These are phyloP conservation scores for Asterophora lycoperdoides DNA, from an alignment of 768 basidiomycete genomes.

Conservation along the genomic window DNA sequence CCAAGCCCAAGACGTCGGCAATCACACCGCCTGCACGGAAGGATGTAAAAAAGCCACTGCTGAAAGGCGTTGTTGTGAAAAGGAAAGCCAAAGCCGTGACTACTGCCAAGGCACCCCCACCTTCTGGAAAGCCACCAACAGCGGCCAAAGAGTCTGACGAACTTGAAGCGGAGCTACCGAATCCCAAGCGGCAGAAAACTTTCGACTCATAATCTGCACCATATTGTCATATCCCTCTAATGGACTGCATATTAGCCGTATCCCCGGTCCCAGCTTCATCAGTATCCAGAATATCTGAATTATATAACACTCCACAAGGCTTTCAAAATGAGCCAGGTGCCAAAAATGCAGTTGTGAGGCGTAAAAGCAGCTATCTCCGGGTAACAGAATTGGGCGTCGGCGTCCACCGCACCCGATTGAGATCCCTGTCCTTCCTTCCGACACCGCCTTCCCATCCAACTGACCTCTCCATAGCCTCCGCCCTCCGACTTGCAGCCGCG, in stretches of 20 bases:
- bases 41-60: conserved; percentile 57
- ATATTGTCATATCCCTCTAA: too few relatives aligned
- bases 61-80: conserved; percentile 81
- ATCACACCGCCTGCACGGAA: conserved; percentile 44
- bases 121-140: conserved; percentile 5
- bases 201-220: conserved; percentile 22
- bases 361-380: conserved; percentile 5
- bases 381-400: conserved; percentile 52
- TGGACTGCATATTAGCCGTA: too few relatives aligned
- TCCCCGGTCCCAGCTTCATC: not conserved
- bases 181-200: conserved; percentile 59
- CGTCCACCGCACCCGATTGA: conserved; percentile 72
- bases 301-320: too few relatives aligned
- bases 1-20: conserved; percentile 25
- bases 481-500: conserved; percentile 55
- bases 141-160: conserved; percentile 10
- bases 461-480: conserved; percentile 60
- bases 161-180: conserved; percentile 27
- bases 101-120: conserved; percentile 13
- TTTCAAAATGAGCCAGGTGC: too few relatives aligned
- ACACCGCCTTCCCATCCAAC: conserved; percentile 51
- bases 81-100: conserved; percentile 53
- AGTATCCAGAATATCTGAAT: too few relatives aligned
- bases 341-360: too few relatives aligned
- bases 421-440: conserved; percentile 52